Percentiles rank a stretch among this genome's conserved stretches.
phyloP scores from a whole-genome alignment of 805 yeast species.

The Isabelozyma heimii region DNA sequence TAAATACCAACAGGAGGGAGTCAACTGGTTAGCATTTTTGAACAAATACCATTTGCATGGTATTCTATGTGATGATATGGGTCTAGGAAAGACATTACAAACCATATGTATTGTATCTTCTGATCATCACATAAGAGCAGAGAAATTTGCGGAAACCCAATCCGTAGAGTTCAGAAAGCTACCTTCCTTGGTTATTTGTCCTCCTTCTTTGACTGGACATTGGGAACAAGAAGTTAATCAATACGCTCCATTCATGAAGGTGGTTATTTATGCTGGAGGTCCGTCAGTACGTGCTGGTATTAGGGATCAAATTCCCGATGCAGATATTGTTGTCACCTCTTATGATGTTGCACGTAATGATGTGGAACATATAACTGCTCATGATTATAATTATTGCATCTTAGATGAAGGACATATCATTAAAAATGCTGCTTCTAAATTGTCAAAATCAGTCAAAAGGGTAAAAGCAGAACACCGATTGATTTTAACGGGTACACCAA shows the following conservation, averaged over 20 bases:
- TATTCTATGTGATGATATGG: constrained; percentile 98
- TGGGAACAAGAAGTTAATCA: constrained; percentile 95
- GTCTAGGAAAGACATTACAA: constrained; percentile 94
- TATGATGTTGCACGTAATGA: constrained; percentile 97
- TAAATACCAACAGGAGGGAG: constrained; percentile 97
- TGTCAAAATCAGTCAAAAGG: constrained; percentile 83
- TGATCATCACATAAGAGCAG: constrained; percentile 84
- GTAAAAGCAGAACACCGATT: constrained; percentile 85
- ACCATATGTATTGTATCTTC: constrained; percentile 96
- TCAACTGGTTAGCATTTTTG: constrained; percentile 94
- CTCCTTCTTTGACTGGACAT: constrained; percentile 97
- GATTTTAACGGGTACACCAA: constrained; percentile 94
- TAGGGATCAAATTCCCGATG: constrained; percentile 47
- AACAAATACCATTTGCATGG: constrained; percentile 96
- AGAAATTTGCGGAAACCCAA: constrained; percentile 59
- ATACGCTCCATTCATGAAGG: constrained; percentile 83
- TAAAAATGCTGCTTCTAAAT: constrained; percentile 84
- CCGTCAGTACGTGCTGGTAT: constrained; percentile 67
- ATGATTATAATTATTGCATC: constrained; percentile 89
- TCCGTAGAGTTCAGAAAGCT: constrained; percentile 67
- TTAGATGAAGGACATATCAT: constrained; percentile 97
- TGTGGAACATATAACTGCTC: constrained; percentile 54
- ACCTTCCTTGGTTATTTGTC: constrained; percentile 88
- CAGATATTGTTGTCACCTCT: constrained; percentile 90
- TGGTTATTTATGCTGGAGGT: constrained; percentile 89